Evolutionary conservation across 106 monocot genomes (phyloP), one percentile per base, ranked within the genome.

Genomic region (Hemerocallis citrina): DNA sequence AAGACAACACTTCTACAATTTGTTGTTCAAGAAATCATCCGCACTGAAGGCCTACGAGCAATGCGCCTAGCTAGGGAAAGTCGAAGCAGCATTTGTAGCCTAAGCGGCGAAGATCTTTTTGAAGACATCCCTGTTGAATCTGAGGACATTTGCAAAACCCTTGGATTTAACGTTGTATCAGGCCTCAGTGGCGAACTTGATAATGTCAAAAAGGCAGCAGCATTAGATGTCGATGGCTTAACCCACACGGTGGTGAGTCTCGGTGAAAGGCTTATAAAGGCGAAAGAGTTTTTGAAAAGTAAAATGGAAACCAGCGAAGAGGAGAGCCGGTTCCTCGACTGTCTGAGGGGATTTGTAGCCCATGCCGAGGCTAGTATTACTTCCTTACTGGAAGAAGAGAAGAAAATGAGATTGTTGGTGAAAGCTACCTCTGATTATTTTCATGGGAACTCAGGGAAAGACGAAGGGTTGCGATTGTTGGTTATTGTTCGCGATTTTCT

Each of bases 1-100:
- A 78, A 77, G 48, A 81, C 86, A 12, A 81, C 81, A 1, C 71
- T 86, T 5, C 60, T 86, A 25, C 81, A 78, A 75, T 86, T 86
- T 57, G 80, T 86, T 36, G 81, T 81, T 29, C 74, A 75, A 47
- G 80, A 86, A 30, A 77, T 78, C 25, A 75, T 81, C 21, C 71
- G 64, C 10, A 74, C 81, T 23, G 86, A 86, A 71, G 86, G 81
- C 3, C 34, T 68, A 22, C 74, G 81, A 21, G 74, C 80, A 33
- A 65, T 42, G 16, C 80, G 71, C 24, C 13, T 52, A 28, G 67
- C 77, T 13, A 62, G 40, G 28, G 73, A 70, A 57, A 69, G 52
- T 12, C 62, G 55, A 20, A 71, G 71, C 42, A 66, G 66, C 36
- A 37, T 62, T n/a, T 64, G 77, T 27, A 78, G 74, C 63, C 14